These are phyloP conservation scores for Cyclotella cryptica DNA, from an alignment of 108 stramenopile genomes.

Conservation along the genomic window DNA sequence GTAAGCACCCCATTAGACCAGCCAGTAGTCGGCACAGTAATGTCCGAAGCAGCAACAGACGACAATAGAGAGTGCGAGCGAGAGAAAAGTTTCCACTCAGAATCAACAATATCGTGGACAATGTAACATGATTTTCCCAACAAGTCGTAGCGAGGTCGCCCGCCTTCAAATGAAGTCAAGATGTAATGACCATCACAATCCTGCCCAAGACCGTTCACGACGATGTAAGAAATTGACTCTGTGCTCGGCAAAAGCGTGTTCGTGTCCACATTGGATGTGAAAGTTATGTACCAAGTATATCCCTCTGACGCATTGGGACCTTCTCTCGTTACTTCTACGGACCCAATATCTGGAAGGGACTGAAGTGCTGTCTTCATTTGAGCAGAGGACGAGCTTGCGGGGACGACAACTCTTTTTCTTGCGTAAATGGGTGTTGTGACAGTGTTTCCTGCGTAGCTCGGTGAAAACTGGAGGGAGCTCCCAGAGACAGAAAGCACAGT, in stretches of 20 bases:
- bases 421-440: conserved; percentile 36
- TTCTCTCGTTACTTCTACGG: conserved; percentile 69
- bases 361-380: conserved; percentile 67
- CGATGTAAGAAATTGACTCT: conserved; percentile 33
- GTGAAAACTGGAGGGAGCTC: conserved; percentile 35
- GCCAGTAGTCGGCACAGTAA: conserved; percentile 29
- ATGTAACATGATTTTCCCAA: conserved; percentile 30
- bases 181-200: conserved; percentile 42
- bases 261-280: conserved; percentile 42
- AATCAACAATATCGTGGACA: conserved; percentile 13
- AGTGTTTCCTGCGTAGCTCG: conserved; percentile 28
- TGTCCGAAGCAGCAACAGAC: conserved; percentile 26
- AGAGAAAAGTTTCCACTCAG: conserved; percentile 41
- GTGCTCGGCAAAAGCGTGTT: conserved; percentile 9
- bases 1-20: conserved; percentile 41
- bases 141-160: conserved; percentile 47
- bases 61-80: conserved; percentile 28
- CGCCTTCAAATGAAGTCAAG: conserved; percentile 21
- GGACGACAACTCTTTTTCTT: conserved; percentile 24
- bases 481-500: conserved; percentile 29
- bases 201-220: conserved; percentile 24
- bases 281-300: conserved; percentile 87
- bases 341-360: conserved; percentile 57
- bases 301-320: conserved; percentile 73
- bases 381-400: conserved; percentile 38